These are phyloP conservation scores for Hanseniaspora pseudoguilliermondii DNA, from an alignment of 805 yeast genomes.

Conservation along the genomic window DNA sequence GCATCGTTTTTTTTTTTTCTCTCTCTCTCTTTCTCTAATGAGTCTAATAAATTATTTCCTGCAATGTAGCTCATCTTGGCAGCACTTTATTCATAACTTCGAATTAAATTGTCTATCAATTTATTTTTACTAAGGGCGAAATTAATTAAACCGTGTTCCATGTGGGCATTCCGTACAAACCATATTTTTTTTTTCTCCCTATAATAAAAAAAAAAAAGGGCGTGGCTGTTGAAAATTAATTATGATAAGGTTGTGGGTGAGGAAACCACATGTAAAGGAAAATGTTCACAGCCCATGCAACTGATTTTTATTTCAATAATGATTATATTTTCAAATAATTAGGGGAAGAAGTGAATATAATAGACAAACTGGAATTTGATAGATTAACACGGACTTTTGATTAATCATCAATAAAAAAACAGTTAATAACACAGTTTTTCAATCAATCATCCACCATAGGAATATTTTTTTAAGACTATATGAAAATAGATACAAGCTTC, in stretches of 20 bases:
- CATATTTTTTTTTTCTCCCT: background rate
- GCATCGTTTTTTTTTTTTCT: too few species aligned
- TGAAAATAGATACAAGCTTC: too few species aligned
- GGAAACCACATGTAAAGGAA: background rate
- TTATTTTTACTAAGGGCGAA: background rate
- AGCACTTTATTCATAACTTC: background rate
- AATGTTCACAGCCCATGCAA: background rate
- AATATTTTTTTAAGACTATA: too few species aligned
- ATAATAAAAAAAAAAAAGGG: background rate
- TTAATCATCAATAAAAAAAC: too few species aligned
- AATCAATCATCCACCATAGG: too few species aligned
- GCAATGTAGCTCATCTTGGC: background rate
- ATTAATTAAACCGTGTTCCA: background rate
- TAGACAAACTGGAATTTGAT: too few species aligned
- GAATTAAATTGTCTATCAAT: background rate
- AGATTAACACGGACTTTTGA: too few species aligned
- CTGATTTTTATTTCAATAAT: too few species aligned
- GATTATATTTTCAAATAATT: too few species aligned
- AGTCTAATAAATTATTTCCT: background rate
- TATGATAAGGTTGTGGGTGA: background rate
- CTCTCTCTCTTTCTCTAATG: too few species aligned
- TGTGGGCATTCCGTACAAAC: background rate
- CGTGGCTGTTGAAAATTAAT: background rate
- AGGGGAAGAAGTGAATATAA: too few species aligned
- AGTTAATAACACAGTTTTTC: too few species aligned